phyloP scores from a whole-genome alignment of 2,329 filamentous ascomycete genomes.

The Ceratocystis diversiconidia region DNA sequence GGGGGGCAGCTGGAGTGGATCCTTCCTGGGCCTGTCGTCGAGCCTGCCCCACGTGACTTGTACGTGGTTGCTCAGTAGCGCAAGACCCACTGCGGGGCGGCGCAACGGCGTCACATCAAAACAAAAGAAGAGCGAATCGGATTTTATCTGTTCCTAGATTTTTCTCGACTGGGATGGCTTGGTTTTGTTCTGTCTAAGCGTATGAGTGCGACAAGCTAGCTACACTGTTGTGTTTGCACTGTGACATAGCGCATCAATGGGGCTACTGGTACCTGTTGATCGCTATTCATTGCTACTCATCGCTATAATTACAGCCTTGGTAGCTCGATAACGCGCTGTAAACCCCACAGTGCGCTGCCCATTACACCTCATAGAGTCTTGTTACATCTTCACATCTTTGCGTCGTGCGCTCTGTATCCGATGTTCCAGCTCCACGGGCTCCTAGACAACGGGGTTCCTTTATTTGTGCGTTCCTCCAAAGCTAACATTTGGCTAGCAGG shows the following conservation, averaged over 20 bases:
- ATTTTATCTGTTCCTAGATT: constrained; percentile 1
- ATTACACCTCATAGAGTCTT: not conserved
- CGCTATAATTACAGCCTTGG: no score
- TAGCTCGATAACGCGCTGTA: not conserved
- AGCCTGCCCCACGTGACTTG: constrained; percentile 3
- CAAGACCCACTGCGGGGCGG: constrained; percentile 9
- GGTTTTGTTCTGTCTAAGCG: not conserved
- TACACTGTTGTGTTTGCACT: not conserved
- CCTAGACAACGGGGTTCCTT: constrained; percentile 3
- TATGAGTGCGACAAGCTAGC: not conserved
- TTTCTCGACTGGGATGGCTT: not conserved
- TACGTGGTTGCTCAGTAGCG: constrained; percentile 2
- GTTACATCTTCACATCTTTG: not conserved
- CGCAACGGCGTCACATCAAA: constrained; percentile 9
- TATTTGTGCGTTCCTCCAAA: not conserved
- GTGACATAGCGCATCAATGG: not conserved
- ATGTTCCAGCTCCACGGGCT: constrained; percentile 1
- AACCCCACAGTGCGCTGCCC: not conserved
- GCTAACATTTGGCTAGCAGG: not conserved
- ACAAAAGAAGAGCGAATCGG: not conserved
- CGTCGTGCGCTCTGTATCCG: no score
- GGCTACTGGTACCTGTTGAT: no score
- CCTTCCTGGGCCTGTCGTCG: not conserved
- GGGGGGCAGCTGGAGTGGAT: not conserved
- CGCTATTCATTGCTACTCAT: no score